Evolutionary conservation across 495 filamentous ascomycete genomes (phyloP).

Genomic region (Parachaetomium inaequale): DNA sequence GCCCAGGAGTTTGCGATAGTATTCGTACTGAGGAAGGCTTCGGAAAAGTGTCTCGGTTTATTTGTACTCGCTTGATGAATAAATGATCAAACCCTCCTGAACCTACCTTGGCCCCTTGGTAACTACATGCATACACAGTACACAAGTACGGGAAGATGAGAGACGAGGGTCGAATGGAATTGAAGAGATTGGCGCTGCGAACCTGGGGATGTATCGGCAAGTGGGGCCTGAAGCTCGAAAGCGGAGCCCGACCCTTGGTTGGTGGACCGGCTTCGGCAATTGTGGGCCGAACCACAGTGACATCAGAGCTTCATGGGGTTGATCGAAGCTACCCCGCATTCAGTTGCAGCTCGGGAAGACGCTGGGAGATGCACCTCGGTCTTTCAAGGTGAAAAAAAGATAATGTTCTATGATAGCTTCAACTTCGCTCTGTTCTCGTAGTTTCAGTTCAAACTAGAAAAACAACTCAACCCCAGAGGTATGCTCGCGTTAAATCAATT

Average conservation of each 20-base stretch:
- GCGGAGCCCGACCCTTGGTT: neutral
- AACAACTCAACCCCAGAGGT: conserved; percentile 4
- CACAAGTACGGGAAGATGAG: too few species aligned
- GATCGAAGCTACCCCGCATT: conserved; percentile 27
- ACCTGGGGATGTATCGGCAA: too few species aligned
- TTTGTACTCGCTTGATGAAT: neutral
- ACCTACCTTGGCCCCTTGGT: too few species aligned
- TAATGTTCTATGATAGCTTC: neutral
- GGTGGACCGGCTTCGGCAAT: conserved; percentile 10
- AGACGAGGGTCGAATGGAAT: too few species aligned
- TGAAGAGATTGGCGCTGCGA: neutral
- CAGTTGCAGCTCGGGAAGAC: neutral
- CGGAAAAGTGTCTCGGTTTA: neutral
- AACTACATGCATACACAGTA: too few species aligned
- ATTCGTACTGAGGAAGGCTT: neutral
- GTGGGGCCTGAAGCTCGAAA: too few species aligned
- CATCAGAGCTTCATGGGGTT: conserved; percentile 21
- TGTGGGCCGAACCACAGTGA: conserved; percentile 10
- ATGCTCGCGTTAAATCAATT: conserved; percentile 23
- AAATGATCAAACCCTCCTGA: too few species aligned
- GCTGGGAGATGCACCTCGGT: neutral
- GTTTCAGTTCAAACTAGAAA: neutral
- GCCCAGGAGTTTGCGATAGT: neutral
- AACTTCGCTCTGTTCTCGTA: neutral
- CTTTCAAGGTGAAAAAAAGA: neutral